Base-by-base conservation (phyloP, 2,329 filamentous ascomycete species). In the Aspergillus udagawae region DNA sequence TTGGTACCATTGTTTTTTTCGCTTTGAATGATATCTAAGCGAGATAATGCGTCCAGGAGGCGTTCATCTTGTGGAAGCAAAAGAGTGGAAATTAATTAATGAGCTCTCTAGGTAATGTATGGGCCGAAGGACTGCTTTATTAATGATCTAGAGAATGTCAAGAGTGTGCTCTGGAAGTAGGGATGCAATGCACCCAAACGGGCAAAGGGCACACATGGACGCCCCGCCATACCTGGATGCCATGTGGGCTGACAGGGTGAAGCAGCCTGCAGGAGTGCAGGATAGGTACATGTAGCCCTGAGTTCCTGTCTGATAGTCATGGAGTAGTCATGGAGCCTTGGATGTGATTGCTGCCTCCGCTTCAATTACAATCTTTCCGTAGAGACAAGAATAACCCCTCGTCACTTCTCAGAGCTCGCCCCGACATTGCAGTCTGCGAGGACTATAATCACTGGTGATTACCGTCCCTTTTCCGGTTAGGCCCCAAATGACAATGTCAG, bases 201-300 rank as follows among this genome's bases (percentile, higher is more conserved):
- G 42, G 21, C 27, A n/a, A 32, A 28, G 27, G 47, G 23, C 6
- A 23, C 49, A 51, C 49, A 51, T 51, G 49, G 44, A 47, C 44
- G 21, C 44, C 44, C 44, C 44, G 21, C 44, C 44, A 6, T 14
- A 6, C n/a, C 49, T 21, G 23, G 28, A 21, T n/a, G 49, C 49
- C 49, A 51, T 51, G 49, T 51, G 49, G 49, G 49, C 29, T 51
- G 49, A 38, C 29, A 51, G 49, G 29, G 44, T 47, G 20, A 47
- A 47, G 44, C 20, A 20, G 4, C n/a, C 41, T 20, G 21, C 21
- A 21, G 41, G 41, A 21, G 9, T 44, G 21, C 41, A 20, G n/a
- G n/a, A 23, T 12, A 44, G 21, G 6, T 21, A 42, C 7, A 21
- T n/a, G 20, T n/a, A 21, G 41, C 41, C 7, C 4, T 44, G n/a